Evolutionary conservation across 257 asterid genomes (phyloP), one percentile per base, ranked within the genome.

Genomic region (Linderniella brevidens): DNA sequence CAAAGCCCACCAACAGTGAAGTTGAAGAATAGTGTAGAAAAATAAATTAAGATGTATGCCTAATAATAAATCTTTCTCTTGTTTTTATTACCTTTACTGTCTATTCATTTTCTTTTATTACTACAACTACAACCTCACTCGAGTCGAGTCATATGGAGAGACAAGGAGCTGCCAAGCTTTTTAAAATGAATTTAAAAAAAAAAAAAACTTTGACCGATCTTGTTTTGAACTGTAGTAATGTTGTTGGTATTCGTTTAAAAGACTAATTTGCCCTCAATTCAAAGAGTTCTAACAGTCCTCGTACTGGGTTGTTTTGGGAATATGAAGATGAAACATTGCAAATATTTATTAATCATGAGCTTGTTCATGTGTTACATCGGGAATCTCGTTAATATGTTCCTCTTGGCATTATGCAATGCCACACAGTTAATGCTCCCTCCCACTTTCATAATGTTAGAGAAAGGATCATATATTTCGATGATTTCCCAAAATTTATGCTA

Each of bases 11-110:
- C 44, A 68, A 64, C 54, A 69, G 55, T 68, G 45, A 68, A 66
- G 76, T 52, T 62, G 56, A 54, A 45, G 4, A 25, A 25, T 25
- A 25, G 32, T 25, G 32, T 59, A 46, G 68, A 64, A 65, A 41
- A 36, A 54, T 48, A 53, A 64, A 62, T 32, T 65, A 72, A 19
- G 60, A 49, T 66, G 83, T 77, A 71, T 68, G 76, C 77, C 68
- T 68, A 18, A 46, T 42, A 19, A 35, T 50, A 17, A 37, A 11
- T 11, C 19, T 12, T 19, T 51, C 36, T 37, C 1, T 50, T 36
- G 42, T 25, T 25, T 25, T 25, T 25, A 25, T 25, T 25, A 25
- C 32, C 32, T 25, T 25, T 25, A 25, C 32, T 25, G 4, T 25
- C 32, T 25, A 25, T 25, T 25, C 32, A 25, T 25, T 25, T 25